Base-by-base conservation (phyloP, 2,329 filamentous ascomycete species). In the Xylariales sp. region DNA sequence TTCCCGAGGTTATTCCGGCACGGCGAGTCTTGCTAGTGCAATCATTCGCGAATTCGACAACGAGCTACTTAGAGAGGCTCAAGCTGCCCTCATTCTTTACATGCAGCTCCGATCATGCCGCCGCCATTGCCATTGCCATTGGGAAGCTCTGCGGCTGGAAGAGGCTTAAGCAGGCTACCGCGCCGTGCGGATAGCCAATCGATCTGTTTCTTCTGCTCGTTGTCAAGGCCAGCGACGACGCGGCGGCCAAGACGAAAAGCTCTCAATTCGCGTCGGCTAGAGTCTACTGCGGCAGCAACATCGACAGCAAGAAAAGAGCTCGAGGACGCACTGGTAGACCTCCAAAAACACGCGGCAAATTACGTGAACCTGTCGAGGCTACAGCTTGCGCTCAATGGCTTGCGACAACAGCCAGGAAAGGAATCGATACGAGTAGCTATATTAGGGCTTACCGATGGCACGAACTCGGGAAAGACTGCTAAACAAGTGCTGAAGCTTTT, bases 281-380 rank as follows among this genome's bases (percentile, higher is more conserved):
- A 51, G 34, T 51, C 49, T 20, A 60, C 56, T 16, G 44, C 46
- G 19, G 35, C 38, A 22, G 43, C 32, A 39, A 11, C 40, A 20
- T n/a, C 24, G 9, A 41, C 68, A 42, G 57, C 68, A 11, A 68
- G 74, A 29, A 53, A 64, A 42, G 74, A 84, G 49, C 74, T 88
- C 4, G 71, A 83, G 47, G 62, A 71, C 31, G 68, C 77, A 3
- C 67, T 90, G 1, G 59, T 71, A 2, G 71, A 76, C 16, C 69
- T 91, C 3, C 73, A 84, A 52, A 75, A 74, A 38, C 66, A 76
- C 36, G 78, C 80, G 2, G 71, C 77, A 18, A 74, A 71, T 44
- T 74, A 81, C 51, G 71, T 86, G 40, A 84, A 84, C 54, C 71
- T 83, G n/a, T 79, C 84, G 21, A 73, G 83, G 42, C 58, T 90